A percentile compares a stretch with the other conserved stretches of the same genome.
Conservation (phyloP, 1,284 basidiomycete species). For the Ustilago bromivora region DNA sequence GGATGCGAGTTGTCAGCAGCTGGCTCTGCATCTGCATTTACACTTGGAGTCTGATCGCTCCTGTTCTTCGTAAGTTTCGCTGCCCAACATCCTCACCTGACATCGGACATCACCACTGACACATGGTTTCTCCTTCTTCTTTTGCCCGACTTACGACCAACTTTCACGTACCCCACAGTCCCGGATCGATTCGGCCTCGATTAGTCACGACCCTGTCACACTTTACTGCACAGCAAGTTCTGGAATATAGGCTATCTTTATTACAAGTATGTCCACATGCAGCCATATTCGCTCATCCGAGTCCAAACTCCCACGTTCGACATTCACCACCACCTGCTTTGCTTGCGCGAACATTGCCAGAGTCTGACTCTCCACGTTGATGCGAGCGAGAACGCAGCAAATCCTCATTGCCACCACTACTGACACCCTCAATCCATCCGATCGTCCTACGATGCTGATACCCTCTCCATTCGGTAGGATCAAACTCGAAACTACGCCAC, state of each 20-base stretch:
- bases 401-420: conserved; percentile 58
- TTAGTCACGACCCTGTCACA: conserved; percentile 7
- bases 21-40: conserved; percentile 71
- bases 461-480: conserved; percentile 79
- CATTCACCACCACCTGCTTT: conserved; percentile 61
- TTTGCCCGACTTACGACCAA: neutral
- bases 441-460: conserved; percentile 94
- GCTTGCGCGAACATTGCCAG: conserved; percentile 24
- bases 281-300: conserved; percentile 19
- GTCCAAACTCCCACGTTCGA: conserved; percentile 64
- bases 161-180: conserved; percentile 22
- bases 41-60: conserved; percentile 75
- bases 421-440: conserved; percentile 73
- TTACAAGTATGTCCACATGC: neutral
- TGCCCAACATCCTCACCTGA: neutral
- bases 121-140: conserved; percentile 1
- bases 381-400: conserved; percentile 37
- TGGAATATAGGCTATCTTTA: neutral
- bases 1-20: conserved; percentile 96
- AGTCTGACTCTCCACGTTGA: conserved; percentile 1
- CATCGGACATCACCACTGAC: conserved; percentile 12
- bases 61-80: conserved; percentile 82
- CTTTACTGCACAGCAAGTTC: neutral
- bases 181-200: conserved; percentile 63
- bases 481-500: conserved; percentile 85